Conservation (phyloP, 106 monocot species). For the Allium sativum region DNA sequence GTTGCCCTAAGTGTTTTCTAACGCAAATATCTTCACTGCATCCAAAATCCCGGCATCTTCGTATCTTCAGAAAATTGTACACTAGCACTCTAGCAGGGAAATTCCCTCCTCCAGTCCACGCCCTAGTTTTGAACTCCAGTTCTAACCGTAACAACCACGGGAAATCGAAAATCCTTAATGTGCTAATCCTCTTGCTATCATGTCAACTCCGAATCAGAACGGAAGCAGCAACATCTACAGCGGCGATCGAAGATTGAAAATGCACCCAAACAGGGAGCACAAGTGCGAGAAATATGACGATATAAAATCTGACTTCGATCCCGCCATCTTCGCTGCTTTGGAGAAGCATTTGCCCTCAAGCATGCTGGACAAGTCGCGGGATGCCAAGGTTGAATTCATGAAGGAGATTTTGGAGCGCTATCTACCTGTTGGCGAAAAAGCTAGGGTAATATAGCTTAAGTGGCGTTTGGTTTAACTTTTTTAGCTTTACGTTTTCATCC, state of each 20-base stretch:
- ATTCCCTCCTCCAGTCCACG: too few species aligned
- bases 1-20: too few species aligned
- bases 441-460: constrained; percentile 33
- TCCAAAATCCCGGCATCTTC: too few species aligned
- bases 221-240: neutral
- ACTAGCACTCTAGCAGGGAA: too few species aligned
- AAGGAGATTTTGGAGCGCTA: constrained; percentile 73
- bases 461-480: neutral
- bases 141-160: too few species aligned
- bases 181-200: too few species aligned
- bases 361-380: constrained; percentile 56
- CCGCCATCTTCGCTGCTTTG: constrained; percentile 63
- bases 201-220: too few species aligned
- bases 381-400: constrained; percentile 77
- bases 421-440: constrained; percentile 68
- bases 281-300: constrained; percentile 72
- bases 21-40: too few species aligned
- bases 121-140: too few species aligned
- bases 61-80: too few species aligned
- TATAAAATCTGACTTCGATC: constrained; percentile 52
- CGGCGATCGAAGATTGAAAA: constrained; percentile 60
- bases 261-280: constrained; percentile 84
- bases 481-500: neutral
- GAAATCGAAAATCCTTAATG: too few species aligned
- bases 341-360: constrained; percentile 91